These are phyloP conservation scores for Pseudonectria foliicola DNA, from an alignment of 2,329 filamentous ascomycete genomes.

Conservation along the genomic window DNA sequence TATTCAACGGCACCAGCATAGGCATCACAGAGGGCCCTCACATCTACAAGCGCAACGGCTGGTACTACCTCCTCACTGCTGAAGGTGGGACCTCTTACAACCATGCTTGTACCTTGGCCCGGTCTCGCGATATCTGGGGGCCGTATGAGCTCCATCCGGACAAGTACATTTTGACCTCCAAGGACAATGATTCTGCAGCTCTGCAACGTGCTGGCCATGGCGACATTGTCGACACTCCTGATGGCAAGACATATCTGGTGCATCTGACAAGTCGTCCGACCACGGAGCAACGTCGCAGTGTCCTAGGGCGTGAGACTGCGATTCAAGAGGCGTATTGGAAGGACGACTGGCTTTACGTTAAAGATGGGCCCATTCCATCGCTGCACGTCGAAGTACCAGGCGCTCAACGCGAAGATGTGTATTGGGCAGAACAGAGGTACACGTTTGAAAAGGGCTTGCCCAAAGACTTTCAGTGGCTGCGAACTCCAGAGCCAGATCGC, in stretches of 20 bases:
- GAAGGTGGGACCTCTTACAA: conserved; percentile 55
- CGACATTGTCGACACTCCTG: conserved; percentile 46
- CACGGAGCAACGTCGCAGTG: conserved; percentile 43
- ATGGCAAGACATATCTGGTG: conserved; percentile 47
- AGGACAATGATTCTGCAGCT: conserved; percentile 40
- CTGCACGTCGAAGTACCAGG: conserved; percentile 45
- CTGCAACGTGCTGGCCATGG: conserved; percentile 48
- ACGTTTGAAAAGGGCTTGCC: conserved; percentile 39
- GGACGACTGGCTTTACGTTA: conserved; percentile 55
- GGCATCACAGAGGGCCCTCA: conserved; percentile 51
- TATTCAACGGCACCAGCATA: conserved; percentile 49
- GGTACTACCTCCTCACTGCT: conserved; percentile 54
- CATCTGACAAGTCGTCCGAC: conserved; percentile 46
- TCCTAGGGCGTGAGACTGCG: conserved; percentile 47
- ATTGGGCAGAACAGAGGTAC: conserved; percentile 45
- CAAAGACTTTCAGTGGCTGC: conserved; percentile 50
- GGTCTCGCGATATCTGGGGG: conserved; percentile 46
- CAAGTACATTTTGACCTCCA: conserved; percentile 49
- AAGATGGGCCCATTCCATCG: conserved; percentile 48
- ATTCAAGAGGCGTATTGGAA: conserved; percentile 55
- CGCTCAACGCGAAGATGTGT: conserved; percentile 37
- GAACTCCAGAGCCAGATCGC: conserved; percentile 47
- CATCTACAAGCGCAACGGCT: conserved; percentile 49
- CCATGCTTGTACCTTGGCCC: conserved; percentile 54
- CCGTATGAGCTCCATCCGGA: conserved; percentile 55